Evolutionary conservation across 2,329 filamentous ascomycete species (phyloP).

Genomic region (Parastagonospora nodorum): DNA sequence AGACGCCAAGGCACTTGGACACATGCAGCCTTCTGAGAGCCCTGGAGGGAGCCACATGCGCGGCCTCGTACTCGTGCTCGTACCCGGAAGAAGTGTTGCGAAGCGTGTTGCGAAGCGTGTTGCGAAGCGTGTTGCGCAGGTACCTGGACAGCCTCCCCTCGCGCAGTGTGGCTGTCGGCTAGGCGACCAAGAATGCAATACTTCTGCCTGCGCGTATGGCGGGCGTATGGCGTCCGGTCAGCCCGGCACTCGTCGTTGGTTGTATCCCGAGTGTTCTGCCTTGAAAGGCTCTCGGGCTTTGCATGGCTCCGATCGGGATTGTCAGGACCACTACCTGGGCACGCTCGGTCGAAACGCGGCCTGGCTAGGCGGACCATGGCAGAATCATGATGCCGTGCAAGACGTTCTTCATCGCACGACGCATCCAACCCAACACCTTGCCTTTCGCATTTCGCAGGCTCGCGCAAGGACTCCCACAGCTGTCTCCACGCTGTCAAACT

Average conservation of each 20-base stretch:
- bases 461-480: conserved; percentile 11
- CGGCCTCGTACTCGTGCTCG: conserved; percentile 3
- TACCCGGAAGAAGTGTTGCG: conserved; percentile 9
- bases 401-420: neutral
- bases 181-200: conserved; percentile 5
- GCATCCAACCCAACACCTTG: too few species aligned
- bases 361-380: conserved; percentile 16
- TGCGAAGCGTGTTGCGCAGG: conserved; percentile 7
- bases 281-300: conserved; percentile 7
- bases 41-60: neutral
- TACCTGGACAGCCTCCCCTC: conserved; percentile 1
- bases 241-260: conserved; percentile 5
- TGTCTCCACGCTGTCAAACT: conserved; percentile 8
- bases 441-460: neutral
- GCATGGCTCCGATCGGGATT: conserved; percentile 7
- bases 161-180: conserved; percentile 1
- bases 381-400: conserved; percentile 12
- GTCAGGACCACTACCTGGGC: conserved; percentile 3
- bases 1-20: conserved; percentile 3
- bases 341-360: conserved; percentile 30
- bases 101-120: neutral
- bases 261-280: conserved; percentile 3
- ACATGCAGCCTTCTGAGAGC: neutral
- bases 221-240: conserved; percentile 5
- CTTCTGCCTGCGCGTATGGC: conserved; percentile 11